Evolutionary conservation across 1,139 yeast genomes (phyloP), one percentile per base, ranked within the genome.

Genomic region (Candida albicans): DNA sequence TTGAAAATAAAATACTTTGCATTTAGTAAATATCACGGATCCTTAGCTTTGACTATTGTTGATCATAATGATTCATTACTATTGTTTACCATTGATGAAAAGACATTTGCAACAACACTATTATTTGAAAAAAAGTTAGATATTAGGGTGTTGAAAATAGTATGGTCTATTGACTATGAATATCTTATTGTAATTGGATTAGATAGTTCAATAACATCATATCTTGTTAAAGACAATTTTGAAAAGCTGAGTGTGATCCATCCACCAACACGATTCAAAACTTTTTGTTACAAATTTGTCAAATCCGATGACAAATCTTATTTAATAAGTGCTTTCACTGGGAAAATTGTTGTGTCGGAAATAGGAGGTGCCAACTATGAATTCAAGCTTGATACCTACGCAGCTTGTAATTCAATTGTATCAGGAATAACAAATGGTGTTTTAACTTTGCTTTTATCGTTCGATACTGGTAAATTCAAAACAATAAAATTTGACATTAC

Each of bases 401-500:
- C 35, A 1, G 33, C 50, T 6, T 44, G 50, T 26, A 27, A 42
- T 1, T 49, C 52, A n/a, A 42, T 51, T 24, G 40, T 39, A 4
- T 33, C 43, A 4, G 52, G 52, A n/a, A 37, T 36, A 2, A 29
- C 29, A 9, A 37, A 37, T 2, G 25, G 36, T 9, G 8, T 26
- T 1, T 33, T 53, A 47, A 41, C 40, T 2, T 36, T 52, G 13
- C 42, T 58, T 1, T 13, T 61, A 15, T 51, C 57, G 8, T 63
- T 52, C 40, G 76, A 71, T 45, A 54, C 57, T 41, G 73, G 74
- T 1, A 50, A 53, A 8, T 60, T 68, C 30, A 60, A 60, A 12
- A 47, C 61, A 1, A 46, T 58, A 6, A 36, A 46, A 15, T 32
- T 53, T 24, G 42, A 52, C 38, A 8, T 49, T 4, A 40, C 43